Base-by-base conservation (phyloP, 164 flowering plant genomes). In the Platanus orientalis region DNA sequence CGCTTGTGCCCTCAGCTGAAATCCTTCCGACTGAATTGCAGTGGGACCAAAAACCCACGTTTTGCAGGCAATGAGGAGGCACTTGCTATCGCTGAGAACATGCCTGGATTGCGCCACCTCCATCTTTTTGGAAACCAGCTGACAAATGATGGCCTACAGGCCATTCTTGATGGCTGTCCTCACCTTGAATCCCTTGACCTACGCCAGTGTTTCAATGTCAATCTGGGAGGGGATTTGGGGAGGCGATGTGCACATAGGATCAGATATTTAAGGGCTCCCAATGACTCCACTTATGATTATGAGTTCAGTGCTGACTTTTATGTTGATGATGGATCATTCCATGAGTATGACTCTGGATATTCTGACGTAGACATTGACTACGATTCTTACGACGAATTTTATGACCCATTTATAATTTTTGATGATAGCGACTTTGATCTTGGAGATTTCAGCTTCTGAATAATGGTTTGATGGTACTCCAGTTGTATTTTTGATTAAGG, bases 141-240 rank as follows among this genome's bases (percentile, higher is more conserved):
- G 63, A 63, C 72, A 0, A 60, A 78, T 63, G 64, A 13, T 40
- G 81, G 81, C 21, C 45, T 78, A 54, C 51, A 52, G 44, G 74
- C 74, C 57, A 72, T 78, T 61, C 75, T 78, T 3, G 58, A 71
- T 48, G 70, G 75, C 13, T 78, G 76, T 54, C 66, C 74, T 29
- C 61, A 53, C 16, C 76, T 78, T 44, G 76, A 71, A 40, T 71
- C 71, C 17, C 76, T 78, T 26, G 76, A 78, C 51, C 13, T 78
- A 4, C 72, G 76, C 21, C 16, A n/a, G 20, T 72, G 78, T 28
- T 49, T n/a, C 29, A 14, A 39, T 55, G 26, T 75, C 24, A 49
- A 61, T n/a, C 70, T 71, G 39, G 32, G 29, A 25, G 76, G 67
- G 7, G 67, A 74, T 55, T 16, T 73, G 17, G 65, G 58, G 3